Conservation (phyloP, 768 basidiomycete species). For the Suillus fuscotomentosus region DNA sequence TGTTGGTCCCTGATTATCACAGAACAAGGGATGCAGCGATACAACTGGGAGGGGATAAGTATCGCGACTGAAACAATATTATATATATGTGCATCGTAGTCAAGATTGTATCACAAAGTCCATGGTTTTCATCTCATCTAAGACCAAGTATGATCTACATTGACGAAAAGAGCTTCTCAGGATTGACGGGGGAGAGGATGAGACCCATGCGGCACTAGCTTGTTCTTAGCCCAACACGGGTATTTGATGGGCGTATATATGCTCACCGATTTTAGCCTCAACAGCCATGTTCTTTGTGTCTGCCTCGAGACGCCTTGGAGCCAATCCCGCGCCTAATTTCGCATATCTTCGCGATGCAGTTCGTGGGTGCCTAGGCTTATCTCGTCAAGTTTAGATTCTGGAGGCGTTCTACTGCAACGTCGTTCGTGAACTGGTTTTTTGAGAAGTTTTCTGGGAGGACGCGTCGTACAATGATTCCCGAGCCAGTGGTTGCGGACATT, state of each 20-base stretch:
- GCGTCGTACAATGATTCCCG: slow-evolving; percentile 35
- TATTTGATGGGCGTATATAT: not conserved
- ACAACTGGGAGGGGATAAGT: not conserved
- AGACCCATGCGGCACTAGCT: slow-evolving; percentile 45
- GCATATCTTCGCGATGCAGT: slow-evolving; percentile 46
- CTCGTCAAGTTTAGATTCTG: not conserved
- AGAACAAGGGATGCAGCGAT: not conserved
- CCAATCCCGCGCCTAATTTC: slow-evolving; percentile 42
- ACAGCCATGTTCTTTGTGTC: slow-evolving; percentile 42
- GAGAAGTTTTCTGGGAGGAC: slow-evolving; percentile 42
- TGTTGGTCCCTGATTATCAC: not conserved
- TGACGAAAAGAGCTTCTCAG: slow-evolving; percentile 70
- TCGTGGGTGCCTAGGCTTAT: not conserved
- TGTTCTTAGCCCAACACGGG: not conserved
- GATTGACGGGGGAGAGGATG: slow-evolving; percentile 73
- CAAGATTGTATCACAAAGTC: not conserved
- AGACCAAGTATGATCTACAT: slow-evolving; percentile 86
- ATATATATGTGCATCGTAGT: no score
- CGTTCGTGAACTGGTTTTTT: not conserved
- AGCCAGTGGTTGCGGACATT: not conserved
- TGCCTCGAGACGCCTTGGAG: slow-evolving; percentile 40
- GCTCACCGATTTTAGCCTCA: slow-evolving; percentile 32
- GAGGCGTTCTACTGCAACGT: not conserved
- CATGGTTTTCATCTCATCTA: slow-evolving; percentile 82
- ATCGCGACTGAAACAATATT: not conserved